phyloP scores from a whole-genome alignment of 495 filamentous ascomycete genomes.

The Penicillium chermesinum region DNA sequence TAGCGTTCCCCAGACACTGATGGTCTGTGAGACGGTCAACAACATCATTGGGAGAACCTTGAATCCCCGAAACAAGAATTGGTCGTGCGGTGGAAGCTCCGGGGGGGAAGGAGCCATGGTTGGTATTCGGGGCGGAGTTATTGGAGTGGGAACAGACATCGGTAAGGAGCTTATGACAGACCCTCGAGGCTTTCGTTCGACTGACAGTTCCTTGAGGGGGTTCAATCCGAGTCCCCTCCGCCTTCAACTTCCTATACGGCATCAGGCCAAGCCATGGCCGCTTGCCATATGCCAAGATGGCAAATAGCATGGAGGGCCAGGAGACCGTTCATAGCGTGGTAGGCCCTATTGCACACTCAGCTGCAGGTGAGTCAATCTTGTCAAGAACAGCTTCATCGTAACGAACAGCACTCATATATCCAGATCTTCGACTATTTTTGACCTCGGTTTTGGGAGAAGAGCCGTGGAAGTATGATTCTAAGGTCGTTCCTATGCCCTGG shows the following conservation, averaged over 20 bases:
- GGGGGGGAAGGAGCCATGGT: slow-evolving; percentile 40
- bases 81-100: slow-evolving; percentile 39
- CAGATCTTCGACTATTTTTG: slow-evolving; percentile 31
- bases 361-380: slow-evolving; percentile 26
- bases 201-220: slow-evolving; percentile 25
- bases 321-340: slow-evolving; percentile 34
- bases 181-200: slow-evolving; percentile 7
- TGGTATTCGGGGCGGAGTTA: slow-evolving; percentile 28
- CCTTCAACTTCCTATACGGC: slow-evolving; percentile 43
- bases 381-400: background rate
- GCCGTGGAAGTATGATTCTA: slow-evolving; percentile 32
- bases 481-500: slow-evolving; percentile 31
- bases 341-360: slow-evolving; percentile 33
- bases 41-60: slow-evolving; percentile 34
- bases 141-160: slow-evolving; percentile 42
- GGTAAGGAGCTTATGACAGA: background rate
- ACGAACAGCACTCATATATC: background rate
- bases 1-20: slow-evolving; percentile 37
- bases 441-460: slow-evolving; percentile 25
- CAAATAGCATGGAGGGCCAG: slow-evolving; percentile 28
- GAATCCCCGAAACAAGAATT: slow-evolving; percentile 27
- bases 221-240: slow-evolving; percentile 46
- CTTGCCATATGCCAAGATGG: slow-evolving; percentile 35
- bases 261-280: slow-evolving; percentile 38
- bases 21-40: slow-evolving; percentile 47